Base-by-base conservation (phyloP, 2,329 filamentous ascomycete species). In the Aschersonia sp. region DNA sequence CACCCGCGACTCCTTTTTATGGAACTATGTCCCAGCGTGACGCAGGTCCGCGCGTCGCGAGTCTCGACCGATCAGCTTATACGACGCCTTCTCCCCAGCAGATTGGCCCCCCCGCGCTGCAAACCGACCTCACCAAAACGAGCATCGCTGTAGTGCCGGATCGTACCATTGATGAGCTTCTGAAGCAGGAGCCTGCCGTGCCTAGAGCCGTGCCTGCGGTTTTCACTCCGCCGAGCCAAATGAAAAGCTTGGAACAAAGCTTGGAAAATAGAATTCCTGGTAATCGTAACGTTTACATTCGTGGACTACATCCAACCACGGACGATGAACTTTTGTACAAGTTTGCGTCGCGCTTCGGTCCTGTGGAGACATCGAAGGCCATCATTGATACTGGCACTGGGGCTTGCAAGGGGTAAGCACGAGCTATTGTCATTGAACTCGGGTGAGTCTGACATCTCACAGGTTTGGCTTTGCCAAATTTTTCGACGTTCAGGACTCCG, bases 391-490 rank as follows among this genome's bases (percentile, higher is more conserved):
- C 89, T 46, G 82, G 84, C 55, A 94, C 87, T 45, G 87, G 88
- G 50, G 83, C 88, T 53, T 98, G 92, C 78, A 98, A 98, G 69
- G 92, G 92, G 92, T 94, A 69, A 22, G 40, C 40, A 41, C 58
- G 75, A 37, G 22, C 22, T 22, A 4, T 22, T 37, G 35, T 9
- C 35, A 37, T 67, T 32, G 40, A 7, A 10, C 44, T 42, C 48
- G 30, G 29, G 30, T 6, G n/a, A 12, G 12, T 42, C 39, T 4
- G 30, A 12, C 22, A 32, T 43, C 48, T 57, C 9, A 53, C 57
- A 97, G 92, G 11, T 98, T 97, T 61, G 92, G 92, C 5, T 98
- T 98, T 62, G 90, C 95, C 64, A 95, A 95, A 66, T 98, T 94
- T 64, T 84, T 77, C 63, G 84, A 86, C 56, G 84, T 85, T 52